Evolutionary conservation across 441 rosid species (phyloP).

Genomic region (Manihot esculenta): DNA sequence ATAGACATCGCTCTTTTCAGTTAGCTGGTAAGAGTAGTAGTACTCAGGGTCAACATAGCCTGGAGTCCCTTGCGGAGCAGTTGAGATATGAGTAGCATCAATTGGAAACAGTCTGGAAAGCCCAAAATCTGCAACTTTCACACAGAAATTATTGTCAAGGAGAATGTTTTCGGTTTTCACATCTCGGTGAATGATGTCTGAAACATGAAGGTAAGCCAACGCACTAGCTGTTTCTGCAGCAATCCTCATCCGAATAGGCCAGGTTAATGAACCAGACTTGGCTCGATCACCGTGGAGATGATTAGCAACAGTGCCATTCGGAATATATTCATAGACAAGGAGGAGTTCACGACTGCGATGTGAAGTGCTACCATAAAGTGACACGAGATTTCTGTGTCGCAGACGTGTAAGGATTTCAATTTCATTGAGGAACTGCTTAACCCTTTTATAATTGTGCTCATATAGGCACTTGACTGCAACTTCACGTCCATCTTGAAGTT

Average conservation of each 20-base stretch:
- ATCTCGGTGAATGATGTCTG: slow-evolving; percentile 65
- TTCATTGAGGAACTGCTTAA: slow-evolving; percentile 66
- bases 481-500: slow-evolving; percentile 63
- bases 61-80: slow-evolving; percentile 79
- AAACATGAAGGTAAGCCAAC: slow-evolving; percentile 66
- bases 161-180: slow-evolving; percentile 72
- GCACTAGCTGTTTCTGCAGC: slow-evolving; percentile 75
- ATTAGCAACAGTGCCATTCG: slow-evolving; percentile 77
- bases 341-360: slow-evolving; percentile 60
- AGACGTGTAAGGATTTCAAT: slow-evolving; percentile 64
- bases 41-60: slow-evolving; percentile 84
- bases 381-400: slow-evolving; percentile 68
- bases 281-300: slow-evolving; percentile 55
- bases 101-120: slow-evolving; percentile 55
- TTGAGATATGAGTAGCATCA: slow-evolving; percentile 68
- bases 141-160: slow-evolving; percentile 50
- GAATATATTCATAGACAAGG: slow-evolving; percentile 66
- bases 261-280: slow-evolving; percentile 36
- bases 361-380: slow-evolving; percentile 78
- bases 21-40: slow-evolving; percentile 60
- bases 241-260: slow-evolving; percentile 62
- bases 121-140: slow-evolving; percentile 77
- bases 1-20: slow-evolving; percentile 72
- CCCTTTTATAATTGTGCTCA: slow-evolving; percentile 51
- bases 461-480: slow-evolving; percentile 76